Conservation (phyloP, 768 basidiomycete genomes). For the Amyloporia xantha region DNA sequence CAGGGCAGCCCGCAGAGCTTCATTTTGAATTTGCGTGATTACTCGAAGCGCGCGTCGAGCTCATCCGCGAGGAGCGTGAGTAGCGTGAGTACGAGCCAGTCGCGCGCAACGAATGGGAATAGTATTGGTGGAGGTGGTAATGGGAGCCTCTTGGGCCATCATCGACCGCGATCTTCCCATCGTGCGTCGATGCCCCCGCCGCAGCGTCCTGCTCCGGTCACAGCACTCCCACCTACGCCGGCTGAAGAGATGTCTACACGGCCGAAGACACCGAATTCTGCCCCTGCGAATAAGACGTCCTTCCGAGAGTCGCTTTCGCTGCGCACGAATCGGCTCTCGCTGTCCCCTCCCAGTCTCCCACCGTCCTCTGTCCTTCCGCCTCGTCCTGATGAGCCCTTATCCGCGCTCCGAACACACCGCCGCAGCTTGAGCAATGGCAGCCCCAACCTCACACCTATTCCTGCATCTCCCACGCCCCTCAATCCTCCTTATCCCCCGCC, state of each 20-base stretch:
- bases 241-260: conserved; percentile 18
- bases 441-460: conserved; percentile 33
- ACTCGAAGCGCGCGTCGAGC: conserved; percentile 24
- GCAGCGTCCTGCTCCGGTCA: conserved; percentile 64
- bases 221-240: conserved; percentile 66
- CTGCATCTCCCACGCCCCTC: conserved; percentile 38
- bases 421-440: conserved; percentile 21
- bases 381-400: conserved; percentile 50
- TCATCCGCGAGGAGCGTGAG: conserved; percentile 22
- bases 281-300: conserved; percentile 22
- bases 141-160: conserved; percentile 20
- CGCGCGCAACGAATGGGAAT: conserved; percentile 6
- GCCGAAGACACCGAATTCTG: conserved; percentile 20
- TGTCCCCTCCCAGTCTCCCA: conserved; percentile 50
- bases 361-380: conserved; percentile 57
- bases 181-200: conserved; percentile 65
- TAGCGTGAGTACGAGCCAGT: conserved; percentile 19
- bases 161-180: conserved; percentile 33
- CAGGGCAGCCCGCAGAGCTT: conserved; percentile 18
- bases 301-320: conserved; percentile 55
- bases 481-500: conserved; percentile 38
- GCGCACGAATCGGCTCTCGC: conserved; percentile 38
- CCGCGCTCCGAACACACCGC: conserved; percentile 14
- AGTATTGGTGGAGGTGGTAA: conserved; percentile 9
- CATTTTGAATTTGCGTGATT: conserved; percentile 18